Percentiles rank a stretch among this genome's conserved stretches.
Evolutionary conservation across 768 basidiomycete genomes (phyloP).

Genomic region (Megacollybia marginata): DNA sequence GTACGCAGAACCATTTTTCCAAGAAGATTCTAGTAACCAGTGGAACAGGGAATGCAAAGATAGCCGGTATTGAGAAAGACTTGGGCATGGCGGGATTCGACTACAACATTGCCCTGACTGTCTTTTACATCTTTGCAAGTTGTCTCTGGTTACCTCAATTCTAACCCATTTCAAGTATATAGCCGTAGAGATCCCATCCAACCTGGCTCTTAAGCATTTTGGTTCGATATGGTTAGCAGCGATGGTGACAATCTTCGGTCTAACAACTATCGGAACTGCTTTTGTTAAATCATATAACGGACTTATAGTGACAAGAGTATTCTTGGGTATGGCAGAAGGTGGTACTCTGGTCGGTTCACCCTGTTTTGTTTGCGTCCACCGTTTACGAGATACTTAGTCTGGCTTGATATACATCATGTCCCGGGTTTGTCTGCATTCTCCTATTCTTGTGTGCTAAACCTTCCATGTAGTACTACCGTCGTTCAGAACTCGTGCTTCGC

Average conservation of each 20-base stretch:
- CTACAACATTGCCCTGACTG: slow-evolving; percentile 32
- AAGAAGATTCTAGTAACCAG: too few species aligned
- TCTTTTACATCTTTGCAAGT: slow-evolving; percentile 32
- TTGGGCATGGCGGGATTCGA: slow-evolving; percentile 33
- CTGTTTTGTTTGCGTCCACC: not conserved
- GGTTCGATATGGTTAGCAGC: slow-evolving; percentile 31
- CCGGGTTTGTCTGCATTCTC: slow-evolving; percentile 18
- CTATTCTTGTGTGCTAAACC: not conserved
- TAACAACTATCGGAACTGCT: slow-evolving; percentile 29
- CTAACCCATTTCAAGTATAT: slow-evolving; percentile 21
- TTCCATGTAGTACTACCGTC: slow-evolving; percentile 23
- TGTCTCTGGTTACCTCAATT: not conserved
- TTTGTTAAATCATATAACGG: slow-evolving; percentile 27
- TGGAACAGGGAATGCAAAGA: slow-evolving; percentile 21
- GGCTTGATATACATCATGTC: slow-evolving; percentile 31
- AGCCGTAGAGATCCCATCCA: slow-evolving; percentile 32
- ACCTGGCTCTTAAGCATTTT: slow-evolving; percentile 32
- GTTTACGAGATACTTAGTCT: slow-evolving; percentile 15
- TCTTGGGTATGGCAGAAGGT: slow-evolving; percentile 34
- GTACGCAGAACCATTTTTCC: slow-evolving; percentile 15
- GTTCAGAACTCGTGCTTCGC: slow-evolving; percentile 26
- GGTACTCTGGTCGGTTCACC: slow-evolving; percentile 28
- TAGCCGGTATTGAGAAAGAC: slow-evolving; percentile 30
- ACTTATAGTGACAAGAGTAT: slow-evolving; percentile 28
- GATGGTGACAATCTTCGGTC: slow-evolving; percentile 30